Base-by-base conservation (phyloP, 2,329 filamentous ascomycete genomes). In the Hirsutella rhossiliensis region DNA sequence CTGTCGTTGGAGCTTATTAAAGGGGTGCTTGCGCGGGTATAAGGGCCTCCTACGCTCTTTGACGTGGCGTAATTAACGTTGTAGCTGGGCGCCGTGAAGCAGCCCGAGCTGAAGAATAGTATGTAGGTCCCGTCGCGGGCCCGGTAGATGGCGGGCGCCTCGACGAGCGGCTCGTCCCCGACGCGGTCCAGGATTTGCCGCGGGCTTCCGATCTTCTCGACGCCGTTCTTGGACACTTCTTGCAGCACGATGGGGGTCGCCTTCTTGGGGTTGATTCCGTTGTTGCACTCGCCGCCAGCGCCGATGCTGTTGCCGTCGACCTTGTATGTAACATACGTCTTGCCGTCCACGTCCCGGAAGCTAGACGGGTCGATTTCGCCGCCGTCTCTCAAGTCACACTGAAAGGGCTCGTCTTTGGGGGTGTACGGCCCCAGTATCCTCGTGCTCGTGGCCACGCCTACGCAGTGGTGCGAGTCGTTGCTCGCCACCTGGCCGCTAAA, bases 301-400 rank as follows among this genome's bases (percentile, higher is more conserved):
- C 41, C 41, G 20, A 43, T 20, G 32, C 32, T 43, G 41, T 43
- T 43, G 31, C 31, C 32, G 41, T 43, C 41, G 31, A 13, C 17
- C 34, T 43, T 43, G 23, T 43, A 43, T 9, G 28, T 37, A 18
- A 42, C 40, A 32, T 43, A 43, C 1, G 17, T 13, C 11, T 11
- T 30, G 11, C 41, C 41, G 32, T 38, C 32, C 2, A 28, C 13
- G 20, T 43, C 41, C 3, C n/a, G 34, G 41, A 43, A 43, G 41
- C 31, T 32, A 11, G 41, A 28, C 11, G 32, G 20, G 34, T 43
- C 41, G 41, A 43, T 43, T 32, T 43, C 32, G 15, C 41, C 41
- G 32, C 41, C 41, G 32, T 7, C 32, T 8, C 15, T 1, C 28
- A 43, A 9, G 23, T 43, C 41, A n/a, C 41, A 43, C 13, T 27